Evolutionary conservation across 306 rosid genomes (phyloP).

Genomic region (Gynostemma pentaphyllum): DNA sequence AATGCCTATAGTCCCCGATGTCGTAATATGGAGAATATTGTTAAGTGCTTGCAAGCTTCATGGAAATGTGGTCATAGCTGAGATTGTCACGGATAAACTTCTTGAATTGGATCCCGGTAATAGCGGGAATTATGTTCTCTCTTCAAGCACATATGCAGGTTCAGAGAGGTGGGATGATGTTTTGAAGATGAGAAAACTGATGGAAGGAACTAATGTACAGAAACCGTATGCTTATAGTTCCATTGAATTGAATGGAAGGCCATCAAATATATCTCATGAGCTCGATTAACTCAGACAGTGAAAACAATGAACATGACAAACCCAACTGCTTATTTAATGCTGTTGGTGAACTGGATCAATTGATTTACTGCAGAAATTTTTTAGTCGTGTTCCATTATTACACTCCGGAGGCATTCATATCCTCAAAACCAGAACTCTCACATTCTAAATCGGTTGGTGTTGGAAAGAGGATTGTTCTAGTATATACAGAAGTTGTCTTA

Average conservation of each 20-base stretch:
- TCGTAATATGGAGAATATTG: slow-evolving; percentile 65
- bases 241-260: slow-evolving; percentile 24
- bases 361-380: not conserved
- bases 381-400: not conserved
- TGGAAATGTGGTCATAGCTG: slow-evolving; percentile 61
- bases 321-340: not conserved
- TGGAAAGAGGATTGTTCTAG: not conserved
- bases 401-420: not conserved
- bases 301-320: not conserved
- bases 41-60: slow-evolving; percentile 68
- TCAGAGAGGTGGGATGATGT: slow-evolving; percentile 82
- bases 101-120: slow-evolving; percentile 62
- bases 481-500: not conserved
- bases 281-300: not conserved
- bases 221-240: slow-evolving; percentile 75
- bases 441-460: not conserved
- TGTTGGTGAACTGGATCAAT: not conserved
- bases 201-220: slow-evolving; percentile 47
- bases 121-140: slow-evolving; percentile 64
- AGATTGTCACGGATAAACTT: slow-evolving; percentile 58
- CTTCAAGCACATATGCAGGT: slow-evolving; percentile 55
- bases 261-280: slow-evolving; percentile 14
- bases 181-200: slow-evolving; percentile 53
- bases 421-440: not conserved
- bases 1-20: slow-evolving; percentile 66